Evolutionary conservation across 768 basidiomycete genomes (phyloP).

Genomic region (Asterophora lycoperdoides): DNA sequence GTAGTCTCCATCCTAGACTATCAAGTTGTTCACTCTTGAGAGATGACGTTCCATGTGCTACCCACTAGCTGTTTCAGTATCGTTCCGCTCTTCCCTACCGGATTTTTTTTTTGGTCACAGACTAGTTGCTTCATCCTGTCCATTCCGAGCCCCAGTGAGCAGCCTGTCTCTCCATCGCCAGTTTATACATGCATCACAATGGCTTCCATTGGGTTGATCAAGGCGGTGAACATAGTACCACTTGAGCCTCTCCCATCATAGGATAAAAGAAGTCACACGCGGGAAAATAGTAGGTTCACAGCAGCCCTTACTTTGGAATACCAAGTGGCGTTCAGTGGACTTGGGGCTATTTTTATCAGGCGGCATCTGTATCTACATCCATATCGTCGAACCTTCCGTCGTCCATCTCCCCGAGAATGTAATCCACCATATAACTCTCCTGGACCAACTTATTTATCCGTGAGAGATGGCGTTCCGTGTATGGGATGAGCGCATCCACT

Average conservation of each 20-base stretch:
- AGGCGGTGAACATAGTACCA: too few relatives aligned
- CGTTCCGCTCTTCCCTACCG: conserved; percentile 21
- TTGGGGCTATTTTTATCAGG: not conserved
- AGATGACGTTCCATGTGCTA: conserved; percentile 92
- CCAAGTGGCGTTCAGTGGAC: too few relatives aligned
- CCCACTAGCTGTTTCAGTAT: conserved; percentile 75
- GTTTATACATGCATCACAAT: too few relatives aligned
- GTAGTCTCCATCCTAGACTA: too few relatives aligned
- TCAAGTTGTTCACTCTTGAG: conserved; percentile 73
- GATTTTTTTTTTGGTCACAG: conserved; percentile 19
- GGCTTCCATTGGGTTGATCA: too few relatives aligned
- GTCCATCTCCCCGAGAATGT: conserved; percentile 84
- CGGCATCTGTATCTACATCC: conserved; percentile 33
- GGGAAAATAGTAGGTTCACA: conserved; percentile 79
- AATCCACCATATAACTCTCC: conserved; percentile 95
- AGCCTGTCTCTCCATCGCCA: conserved; percentile 72
- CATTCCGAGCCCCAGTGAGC: conserved; percentile 55
- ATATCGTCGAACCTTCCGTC: conserved; percentile 62
- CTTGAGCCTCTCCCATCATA: too few relatives aligned
- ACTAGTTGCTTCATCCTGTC: conserved; percentile 30
- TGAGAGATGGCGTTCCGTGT: conserved; percentile 88
- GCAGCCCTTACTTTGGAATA: conserved; percentile 66
- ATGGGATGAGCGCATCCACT: conserved; percentile 84
- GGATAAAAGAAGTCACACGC: conserved; percentile 84
- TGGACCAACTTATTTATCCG: conserved; percentile 84